Conservation (phyloP, 2,329 filamentous ascomycete species). For the Aspergillus ustus region DNA sequence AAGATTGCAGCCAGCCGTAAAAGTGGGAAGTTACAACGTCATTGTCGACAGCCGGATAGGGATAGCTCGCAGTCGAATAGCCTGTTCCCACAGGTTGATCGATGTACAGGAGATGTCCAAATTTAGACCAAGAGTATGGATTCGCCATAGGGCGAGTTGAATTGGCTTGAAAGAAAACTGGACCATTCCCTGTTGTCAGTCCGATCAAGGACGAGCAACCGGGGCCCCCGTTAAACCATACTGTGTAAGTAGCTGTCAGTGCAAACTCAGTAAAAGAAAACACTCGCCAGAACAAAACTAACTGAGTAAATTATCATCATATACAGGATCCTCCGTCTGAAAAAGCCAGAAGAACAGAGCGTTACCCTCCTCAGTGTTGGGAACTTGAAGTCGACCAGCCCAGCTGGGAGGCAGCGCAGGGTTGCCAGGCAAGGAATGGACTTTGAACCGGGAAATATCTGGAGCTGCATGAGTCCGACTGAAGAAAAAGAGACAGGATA, state of each 20-base stretch:
- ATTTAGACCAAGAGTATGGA: conserved; percentile 36
- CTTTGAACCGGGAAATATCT: conserved; percentile 30
- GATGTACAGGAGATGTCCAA: conserved; percentile 42
- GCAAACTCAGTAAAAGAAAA: background rate
- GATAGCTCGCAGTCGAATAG: conserved; percentile 36
- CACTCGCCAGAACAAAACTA: conserved; percentile 15
- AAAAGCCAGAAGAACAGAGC: conserved; percentile 46
- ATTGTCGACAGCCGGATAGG: conserved; percentile 34
- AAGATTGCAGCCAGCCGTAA: conserved; percentile 36
- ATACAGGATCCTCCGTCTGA: conserved; percentile 33
- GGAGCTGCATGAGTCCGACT: conserved; percentile 2
- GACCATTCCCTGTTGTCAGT: conserved; percentile 25
- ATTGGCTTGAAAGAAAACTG: conserved; percentile 19
- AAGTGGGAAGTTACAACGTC: conserved; percentile 37
- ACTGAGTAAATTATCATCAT: conserved; percentile 43
- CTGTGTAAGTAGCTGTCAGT: conserved; percentile 34
- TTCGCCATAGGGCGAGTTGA: conserved; percentile 31
- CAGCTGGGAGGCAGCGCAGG: conserved; percentile 37
- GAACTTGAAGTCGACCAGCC: conserved; percentile 41
- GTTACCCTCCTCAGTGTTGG: conserved; percentile 33
- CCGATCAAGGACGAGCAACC: conserved; percentile 43
- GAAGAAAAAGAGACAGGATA: conserved; percentile 19
- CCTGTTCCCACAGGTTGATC: conserved; percentile 45
- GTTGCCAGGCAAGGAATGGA: conserved; percentile 35
- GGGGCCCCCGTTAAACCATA: conserved; percentile 44